A percentile compares a stretch with the other conserved stretches of the same genome.
These are phyloP conservation scores for Podaxis pistillaris DNA, from an alignment of 768 basidiomycete genomes.

Conservation along the genomic window DNA sequence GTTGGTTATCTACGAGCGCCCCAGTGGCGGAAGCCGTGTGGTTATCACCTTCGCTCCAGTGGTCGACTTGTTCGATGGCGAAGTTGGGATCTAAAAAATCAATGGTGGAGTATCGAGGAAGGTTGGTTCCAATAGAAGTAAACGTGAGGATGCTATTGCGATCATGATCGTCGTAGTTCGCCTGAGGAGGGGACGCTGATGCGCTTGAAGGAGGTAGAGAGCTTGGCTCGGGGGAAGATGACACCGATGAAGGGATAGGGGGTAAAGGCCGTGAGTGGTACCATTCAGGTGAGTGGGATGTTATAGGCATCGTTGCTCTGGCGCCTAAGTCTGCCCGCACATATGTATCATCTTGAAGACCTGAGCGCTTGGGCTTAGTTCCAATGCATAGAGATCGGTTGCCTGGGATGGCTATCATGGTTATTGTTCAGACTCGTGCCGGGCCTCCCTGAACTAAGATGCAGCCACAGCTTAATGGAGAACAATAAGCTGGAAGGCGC, in stretches of 20 bases:
- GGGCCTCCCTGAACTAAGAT: too few species aligned
- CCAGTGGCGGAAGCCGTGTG: background rate
- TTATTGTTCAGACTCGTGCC: too few species aligned
- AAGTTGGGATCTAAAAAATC: background rate
- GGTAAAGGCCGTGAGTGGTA: background rate
- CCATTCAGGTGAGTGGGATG: background rate
- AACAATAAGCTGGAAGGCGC: too few species aligned
- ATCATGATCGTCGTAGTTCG: background rate
- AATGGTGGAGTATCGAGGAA: background rate
- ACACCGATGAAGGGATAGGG: background rate
- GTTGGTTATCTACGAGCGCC: background rate
- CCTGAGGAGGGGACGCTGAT: background rate
- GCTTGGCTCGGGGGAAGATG: background rate
- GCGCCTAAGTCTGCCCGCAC: too few species aligned
- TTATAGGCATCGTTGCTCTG: too few species aligned
- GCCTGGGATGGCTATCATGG: too few species aligned
- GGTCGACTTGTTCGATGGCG: background rate
- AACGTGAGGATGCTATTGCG: background rate
- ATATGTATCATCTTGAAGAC: too few species aligned
- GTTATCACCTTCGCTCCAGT: background rate
- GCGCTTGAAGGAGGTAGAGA: background rate
- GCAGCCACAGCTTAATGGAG: too few species aligned
- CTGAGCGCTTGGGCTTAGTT: too few species aligned
- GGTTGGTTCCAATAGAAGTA: background rate
- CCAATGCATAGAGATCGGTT: too few species aligned